These are phyloP conservation scores for Pseudocercospora pini-densiflorae DNA, from an alignment of 2,329 filamentous ascomycete species.

Conservation along the genomic window DNA sequence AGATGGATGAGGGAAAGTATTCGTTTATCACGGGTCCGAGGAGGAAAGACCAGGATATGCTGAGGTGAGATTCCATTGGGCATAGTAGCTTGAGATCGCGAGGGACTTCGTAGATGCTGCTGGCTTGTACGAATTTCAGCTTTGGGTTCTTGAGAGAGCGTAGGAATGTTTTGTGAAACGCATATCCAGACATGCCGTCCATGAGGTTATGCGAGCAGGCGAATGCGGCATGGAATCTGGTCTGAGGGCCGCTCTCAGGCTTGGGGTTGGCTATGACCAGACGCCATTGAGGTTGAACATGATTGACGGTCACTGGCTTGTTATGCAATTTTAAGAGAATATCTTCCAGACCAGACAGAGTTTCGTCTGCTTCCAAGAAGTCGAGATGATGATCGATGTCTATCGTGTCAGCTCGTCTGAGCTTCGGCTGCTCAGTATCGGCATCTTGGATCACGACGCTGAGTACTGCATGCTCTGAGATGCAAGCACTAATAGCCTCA, in stretches of 20 bases:
- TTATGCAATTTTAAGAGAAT: slow-evolving; percentile 42
- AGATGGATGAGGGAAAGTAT: slow-evolving; percentile 45
- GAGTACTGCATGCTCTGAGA: slow-evolving; percentile 46
- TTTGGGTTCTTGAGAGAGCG: not conserved
- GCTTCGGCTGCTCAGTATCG: slow-evolving; percentile 45
- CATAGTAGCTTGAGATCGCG: slow-evolving; percentile 21
- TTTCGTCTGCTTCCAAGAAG: slow-evolving; percentile 30
- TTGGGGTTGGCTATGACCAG: slow-evolving; percentile 38
- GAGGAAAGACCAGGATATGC: slow-evolving; percentile 52
- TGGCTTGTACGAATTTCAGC: not conserved
- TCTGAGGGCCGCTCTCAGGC: not conserved
- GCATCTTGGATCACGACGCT: slow-evolving; percentile 42
- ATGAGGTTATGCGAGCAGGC: slow-evolving; percentile 50
- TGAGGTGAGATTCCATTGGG: slow-evolving; percentile 36
- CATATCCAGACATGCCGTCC: slow-evolving; percentile 49
- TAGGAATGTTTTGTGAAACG: slow-evolving; percentile 51
- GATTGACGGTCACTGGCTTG: slow-evolving; percentile 35
- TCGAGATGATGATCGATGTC: slow-evolving; percentile 49
- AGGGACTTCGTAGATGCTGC: not conserved
- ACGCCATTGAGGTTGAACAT: slow-evolving; percentile 50
- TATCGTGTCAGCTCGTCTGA: slow-evolving; percentile 38
- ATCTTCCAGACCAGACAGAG: slow-evolving; percentile 30
- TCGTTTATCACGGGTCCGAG: slow-evolving; percentile 46
- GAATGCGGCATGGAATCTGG: slow-evolving; percentile 41
- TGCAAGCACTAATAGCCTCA: slow-evolving; percentile 45